phyloP scores from a whole-genome alignment of 108 stramenopile genomes.

The Parietichytrium sp. region DNA sequence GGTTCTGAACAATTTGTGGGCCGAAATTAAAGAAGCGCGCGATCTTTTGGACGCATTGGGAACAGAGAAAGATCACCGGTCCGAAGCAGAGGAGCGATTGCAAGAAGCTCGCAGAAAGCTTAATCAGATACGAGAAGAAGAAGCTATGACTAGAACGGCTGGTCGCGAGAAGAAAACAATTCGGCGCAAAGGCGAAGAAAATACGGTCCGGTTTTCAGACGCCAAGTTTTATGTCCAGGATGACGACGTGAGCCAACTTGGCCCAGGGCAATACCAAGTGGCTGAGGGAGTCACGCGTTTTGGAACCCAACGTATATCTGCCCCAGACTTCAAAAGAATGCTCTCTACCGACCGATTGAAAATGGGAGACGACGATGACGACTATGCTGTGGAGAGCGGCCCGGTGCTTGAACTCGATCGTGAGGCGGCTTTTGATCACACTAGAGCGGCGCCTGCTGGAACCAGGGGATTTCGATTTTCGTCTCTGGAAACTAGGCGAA shows the following conservation, averaged over 20 bases:
- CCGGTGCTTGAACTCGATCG: background rate
- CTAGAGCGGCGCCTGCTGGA: background rate
- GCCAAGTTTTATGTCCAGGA: background rate
- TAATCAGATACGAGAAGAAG: no score
- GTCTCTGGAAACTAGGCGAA: no score
- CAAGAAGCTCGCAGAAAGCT: no score
- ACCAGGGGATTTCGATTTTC: background rate
- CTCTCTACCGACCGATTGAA: background rate
- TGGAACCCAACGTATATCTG: background rate
- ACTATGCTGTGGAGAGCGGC: background rate
- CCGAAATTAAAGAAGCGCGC: no score
- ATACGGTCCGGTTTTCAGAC: background rate
- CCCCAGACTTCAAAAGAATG: slow-evolving; percentile 14
- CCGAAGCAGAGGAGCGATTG: no score
- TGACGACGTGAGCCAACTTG: background rate
- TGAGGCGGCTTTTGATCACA: background rate
- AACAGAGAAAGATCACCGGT: no score
- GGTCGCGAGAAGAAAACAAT: background rate
- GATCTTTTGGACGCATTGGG: no score
- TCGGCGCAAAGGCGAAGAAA: background rate
- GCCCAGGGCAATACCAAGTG: background rate
- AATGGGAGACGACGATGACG: background rate
- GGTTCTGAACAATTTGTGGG: no score
- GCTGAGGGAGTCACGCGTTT: background rate
- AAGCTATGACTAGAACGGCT: background rate